Base-by-base conservation (phyloP, 495 filamentous ascomycete genomes). In the Thozetella sp. region DNA sequence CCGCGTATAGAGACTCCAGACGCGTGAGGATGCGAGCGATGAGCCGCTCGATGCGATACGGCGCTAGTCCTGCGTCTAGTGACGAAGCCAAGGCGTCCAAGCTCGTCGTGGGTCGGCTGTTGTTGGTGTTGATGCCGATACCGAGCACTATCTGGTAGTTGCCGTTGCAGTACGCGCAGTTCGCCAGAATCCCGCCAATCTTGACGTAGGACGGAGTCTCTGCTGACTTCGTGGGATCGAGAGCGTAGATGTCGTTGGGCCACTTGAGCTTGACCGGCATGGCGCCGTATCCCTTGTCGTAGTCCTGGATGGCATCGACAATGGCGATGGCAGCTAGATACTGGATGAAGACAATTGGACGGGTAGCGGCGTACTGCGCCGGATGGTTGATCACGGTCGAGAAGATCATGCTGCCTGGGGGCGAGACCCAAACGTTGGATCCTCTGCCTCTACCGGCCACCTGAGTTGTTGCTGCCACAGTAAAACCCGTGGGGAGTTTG, bases 161-260 rank as follows among this genome's bases (percentile, higher is more conserved):
- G 12, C 86, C 87, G 15, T 81, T 78, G 26, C 84, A 83, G 73
- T 91, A 98, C 57, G 86, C 87, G 55, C 92, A 96, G 74, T 97
- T 96, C 34, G 97, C 89, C 0, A 99, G 83, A 60, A 97, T 97
- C 13, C 95, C 95, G 65, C 90, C 92, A 53, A 99, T 93, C 65
- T 99, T 99, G 62, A 93, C 87, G 68, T 92, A 96, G 13, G 80
- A 71, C 30, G 86, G 81, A 25, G 84, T 74, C 2, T 73, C 57
- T 2, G 77, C 73, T 1, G 86, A 78, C 57, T 87, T 80, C 25
- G 73, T 74, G 1, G 92, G 93, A 66, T 93, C 91, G 12, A 83
- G 78, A 0, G 91, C 93, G 70, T 93, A 97, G 60, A 99, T 91
- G 69, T 99, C 95, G 62, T 99, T 99, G 9, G 95, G 95, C 95